Base-by-base conservation (phyloP, 192 early-diverging fungal genomes). In the Haplosporangium gracile region DNA sequence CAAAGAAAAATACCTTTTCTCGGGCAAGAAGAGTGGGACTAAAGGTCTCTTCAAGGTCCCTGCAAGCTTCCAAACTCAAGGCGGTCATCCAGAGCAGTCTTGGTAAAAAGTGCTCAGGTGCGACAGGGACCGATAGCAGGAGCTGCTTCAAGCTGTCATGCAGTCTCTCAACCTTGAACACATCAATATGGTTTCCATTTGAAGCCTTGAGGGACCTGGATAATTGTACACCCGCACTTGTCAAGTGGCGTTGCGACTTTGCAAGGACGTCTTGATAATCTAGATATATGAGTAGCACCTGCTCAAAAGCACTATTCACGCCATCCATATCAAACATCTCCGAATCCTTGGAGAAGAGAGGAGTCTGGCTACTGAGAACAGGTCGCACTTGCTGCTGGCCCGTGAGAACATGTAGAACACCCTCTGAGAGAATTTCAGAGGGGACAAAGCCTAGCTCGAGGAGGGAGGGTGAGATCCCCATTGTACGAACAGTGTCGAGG, bases 41-140 rank as follows among this genome's bases (percentile, higher is more conserved):
- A 34, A 57, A 9, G 32, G 39, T 2, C 24, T 75, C 36, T 4
- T 55, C 47, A 22, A 75, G 36, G 1, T 63, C 40, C 4, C 26
- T 43, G 51, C 68, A 68, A 6, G 51, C 34, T 0, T 42, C 49
- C 40, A 75, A 22, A n/a, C 74, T 63, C 5, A 82, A 7, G 0
- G 81, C 53, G 4, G 70, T 18, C 1, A 55, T 68, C 70, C 81
- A 82, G 0, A 75, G 26, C 8, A 77, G 51, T 34, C 68, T 73
- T 51, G 75, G 43, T 3, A 82, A 5, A n/a, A 76, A 51, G 4
- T 77, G 55, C 0, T 13, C 5, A 24, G 81, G 81, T 0, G 47
- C 76, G 8, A 82, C 63, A 26, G 26, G 26, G 38, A 38, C 55
- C 60, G 13, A 39, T 2, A 53, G 75, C 20, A 73, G 32, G 24